Percentiles rank a stretch among this genome's conserved stretches.
Evolutionary conservation across 2,329 filamentous ascomycete species (phyloP).

Genomic region (Fusarium austroafricanum): DNA sequence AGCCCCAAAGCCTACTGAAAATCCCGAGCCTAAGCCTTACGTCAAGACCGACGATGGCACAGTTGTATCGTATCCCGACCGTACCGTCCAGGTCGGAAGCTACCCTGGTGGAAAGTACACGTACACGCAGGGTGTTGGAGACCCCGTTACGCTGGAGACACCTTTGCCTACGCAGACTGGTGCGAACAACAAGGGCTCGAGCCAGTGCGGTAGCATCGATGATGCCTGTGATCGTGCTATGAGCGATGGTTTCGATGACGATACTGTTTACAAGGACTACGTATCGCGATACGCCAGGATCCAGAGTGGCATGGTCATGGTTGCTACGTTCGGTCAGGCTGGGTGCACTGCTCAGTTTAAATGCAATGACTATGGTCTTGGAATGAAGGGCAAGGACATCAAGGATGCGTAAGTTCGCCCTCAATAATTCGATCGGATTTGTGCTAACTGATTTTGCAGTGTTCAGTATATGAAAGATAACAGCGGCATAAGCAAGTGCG

Average conservation of each 20-base stretch:
- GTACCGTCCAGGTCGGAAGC: neutral
- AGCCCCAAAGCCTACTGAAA: conserved; percentile 5
- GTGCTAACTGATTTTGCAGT: neutral
- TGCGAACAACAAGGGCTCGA: conserved; percentile 30
- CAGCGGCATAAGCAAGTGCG: conserved; percentile 25
- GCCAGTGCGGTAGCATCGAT: conserved; percentile 30
- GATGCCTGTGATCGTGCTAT: conserved; percentile 30
- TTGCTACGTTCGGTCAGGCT: conserved; percentile 21
- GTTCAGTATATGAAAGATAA: conserved; percentile 29
- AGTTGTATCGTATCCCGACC: conserved; percentile 19
- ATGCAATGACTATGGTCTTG: conserved; percentile 30
- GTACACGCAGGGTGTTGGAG: conserved; percentile 9
- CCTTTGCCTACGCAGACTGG: conserved; percentile 16
- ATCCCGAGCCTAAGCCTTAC: neutral
- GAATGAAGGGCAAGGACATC: conserved; percentile 33
- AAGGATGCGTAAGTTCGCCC: conserved; percentile 25
- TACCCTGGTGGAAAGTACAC: conserved; percentile 16
- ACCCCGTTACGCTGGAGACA: neutral
- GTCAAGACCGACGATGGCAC: conserved; percentile 14
- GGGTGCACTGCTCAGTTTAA: conserved; percentile 26
- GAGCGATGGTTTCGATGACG: conserved; percentile 15
- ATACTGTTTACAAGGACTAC: conserved; percentile 20
- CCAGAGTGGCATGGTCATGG: conserved; percentile 8
- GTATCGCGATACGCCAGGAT: conserved; percentile 17
- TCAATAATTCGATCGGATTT: no score